Percentiles rank a stretch among this genome's conserved stretches.
Conservation (phyloP, 805 yeast species). For the Candida schatavii region DNA sequence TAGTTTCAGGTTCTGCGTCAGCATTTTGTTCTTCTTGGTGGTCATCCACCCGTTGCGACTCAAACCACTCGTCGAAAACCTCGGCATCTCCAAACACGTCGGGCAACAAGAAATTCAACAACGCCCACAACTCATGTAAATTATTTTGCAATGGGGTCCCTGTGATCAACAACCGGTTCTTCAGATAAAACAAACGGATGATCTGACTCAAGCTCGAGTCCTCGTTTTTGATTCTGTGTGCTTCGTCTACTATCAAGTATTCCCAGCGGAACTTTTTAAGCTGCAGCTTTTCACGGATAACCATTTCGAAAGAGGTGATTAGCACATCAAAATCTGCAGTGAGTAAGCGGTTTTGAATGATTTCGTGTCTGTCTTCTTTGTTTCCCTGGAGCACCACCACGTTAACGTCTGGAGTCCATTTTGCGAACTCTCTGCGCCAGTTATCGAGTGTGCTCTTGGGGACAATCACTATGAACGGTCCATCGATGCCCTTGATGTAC, state of each 20-base stretch:
- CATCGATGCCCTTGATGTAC: conserved; percentile 72
- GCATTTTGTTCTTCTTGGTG: no score
- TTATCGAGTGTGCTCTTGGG: conserved; percentile 96
- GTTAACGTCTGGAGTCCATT: conserved; percentile 94
- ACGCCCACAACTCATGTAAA: conserved; percentile 94
- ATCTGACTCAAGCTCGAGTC: conserved; percentile 90
- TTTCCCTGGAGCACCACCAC: conserved; percentile 85
- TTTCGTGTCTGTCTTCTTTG: conserved; percentile 69
- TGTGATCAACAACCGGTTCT: conserved; percentile 80
- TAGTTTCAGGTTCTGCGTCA: no score
- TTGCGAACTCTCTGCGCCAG: conserved; percentile 92
- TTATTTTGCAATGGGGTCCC: conserved; percentile 97
- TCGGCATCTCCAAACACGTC: conserved; percentile 93
- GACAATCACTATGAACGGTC: conserved; percentile 88
- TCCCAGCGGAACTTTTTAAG: conserved; percentile 88
- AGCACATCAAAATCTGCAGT: conserved; percentile 84
- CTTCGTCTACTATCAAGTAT: conserved; percentile 91
- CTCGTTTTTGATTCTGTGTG: conserved; percentile 95
- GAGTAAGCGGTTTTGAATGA: conserved; percentile 59
- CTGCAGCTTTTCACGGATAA: conserved; percentile 79
- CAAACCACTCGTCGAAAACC: conserved; percentile 92
- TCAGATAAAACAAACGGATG: conserved; percentile 82
- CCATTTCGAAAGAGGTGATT: conserved; percentile 91
- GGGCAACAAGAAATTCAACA: conserved; percentile 83
- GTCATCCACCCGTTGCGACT: no score